Evolutionary conservation across 805 yeast species (phyloP).

Genomic region (Debaryomyces tyrocola): DNA sequence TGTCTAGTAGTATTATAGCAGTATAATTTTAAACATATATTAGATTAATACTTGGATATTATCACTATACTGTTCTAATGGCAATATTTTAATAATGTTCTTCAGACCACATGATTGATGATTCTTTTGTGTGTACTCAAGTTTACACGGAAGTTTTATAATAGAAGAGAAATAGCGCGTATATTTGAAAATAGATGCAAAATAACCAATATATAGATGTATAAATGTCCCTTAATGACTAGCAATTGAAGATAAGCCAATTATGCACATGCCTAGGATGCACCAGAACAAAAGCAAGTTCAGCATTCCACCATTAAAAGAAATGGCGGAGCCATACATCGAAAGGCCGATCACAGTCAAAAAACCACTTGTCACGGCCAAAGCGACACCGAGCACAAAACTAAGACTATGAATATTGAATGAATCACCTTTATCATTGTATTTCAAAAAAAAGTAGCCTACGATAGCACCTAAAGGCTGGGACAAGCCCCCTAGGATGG

Average conservation of each 20-base stretch:
- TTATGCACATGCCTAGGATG: constrained; percentile 56
- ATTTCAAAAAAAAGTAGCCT: constrained; percentile 52
- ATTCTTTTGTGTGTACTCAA: not conserved
- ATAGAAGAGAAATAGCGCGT: not conserved
- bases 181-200: not conserved
- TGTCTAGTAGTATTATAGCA: not conserved
- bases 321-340: constrained; percentile 81
- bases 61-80: not conserved
- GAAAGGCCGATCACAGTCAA: constrained; percentile 77
- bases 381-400: constrained; percentile 57
- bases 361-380: constrained; percentile 82
- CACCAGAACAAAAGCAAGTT: constrained; percentile 59
- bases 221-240: not conserved
- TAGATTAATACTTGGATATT: not conserved
- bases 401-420: constrained; percentile 34
- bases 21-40: not conserved
- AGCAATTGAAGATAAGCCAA: constrained; percentile 40
- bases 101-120: not conserved
- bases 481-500: constrained; percentile 74
- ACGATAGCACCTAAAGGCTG: constrained; percentile 88
- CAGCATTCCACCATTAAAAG: constrained; percentile 69
- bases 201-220: not conserved
- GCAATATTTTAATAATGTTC: not conserved
- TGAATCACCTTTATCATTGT: constrained; percentile 28
- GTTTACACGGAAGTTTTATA: not conserved